Percentiles rank a stretch among this genome's conserved stretches.
Conservation (phyloP, 1,139 yeast species). For the Taiozyma sp. region DNA sequence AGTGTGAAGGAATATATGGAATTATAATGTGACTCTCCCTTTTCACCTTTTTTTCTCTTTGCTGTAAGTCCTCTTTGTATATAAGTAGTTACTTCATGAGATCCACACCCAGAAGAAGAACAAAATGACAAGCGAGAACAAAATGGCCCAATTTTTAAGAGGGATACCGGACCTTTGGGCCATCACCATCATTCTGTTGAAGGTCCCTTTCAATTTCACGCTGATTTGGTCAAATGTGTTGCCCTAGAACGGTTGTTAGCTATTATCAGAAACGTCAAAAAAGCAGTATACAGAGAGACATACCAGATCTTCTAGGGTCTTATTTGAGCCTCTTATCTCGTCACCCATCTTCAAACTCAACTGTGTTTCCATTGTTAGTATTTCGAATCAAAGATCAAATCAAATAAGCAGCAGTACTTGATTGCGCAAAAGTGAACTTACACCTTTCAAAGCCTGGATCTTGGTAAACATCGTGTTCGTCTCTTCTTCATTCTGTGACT, state of each 20-base stretch:
- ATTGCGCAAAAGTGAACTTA: slow-evolving; percentile 9
- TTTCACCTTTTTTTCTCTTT: background rate
- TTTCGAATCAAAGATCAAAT: background rate
- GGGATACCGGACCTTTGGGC: slow-evolving; percentile 79
- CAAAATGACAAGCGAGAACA: slow-evolving; percentile 56
- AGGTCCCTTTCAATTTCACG: slow-evolving; percentile 42
- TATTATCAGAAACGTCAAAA: background rate
- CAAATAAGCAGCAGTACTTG: background rate
- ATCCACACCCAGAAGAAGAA: slow-evolving; percentile 79
- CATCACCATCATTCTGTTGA: slow-evolving; percentile 72
- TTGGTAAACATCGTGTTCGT: slow-evolving; percentile 66
- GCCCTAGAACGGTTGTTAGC: slow-evolving; percentile 24
- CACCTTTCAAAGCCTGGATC: slow-evolving; percentile 63
- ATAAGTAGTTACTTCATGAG: background rate
- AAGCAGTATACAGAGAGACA: slow-evolving; percentile 25
- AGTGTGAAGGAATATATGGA: background rate
- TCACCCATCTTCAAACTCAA: slow-evolving; percentile 76
- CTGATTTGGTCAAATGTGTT: slow-evolving; percentile 43
- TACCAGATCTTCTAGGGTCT: slow-evolving; percentile 52
- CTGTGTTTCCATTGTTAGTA: slow-evolving; percentile 9
- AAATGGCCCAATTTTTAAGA: slow-evolving; percentile 70
- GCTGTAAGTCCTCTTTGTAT: background rate
- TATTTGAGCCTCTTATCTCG: slow-evolving; percentile 73
- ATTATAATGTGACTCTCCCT: background rate
- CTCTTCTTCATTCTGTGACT: slow-evolving; percentile 83